Conservation (phyloP, 257 asterid species). For the Scutellaria galericulata region DNA sequence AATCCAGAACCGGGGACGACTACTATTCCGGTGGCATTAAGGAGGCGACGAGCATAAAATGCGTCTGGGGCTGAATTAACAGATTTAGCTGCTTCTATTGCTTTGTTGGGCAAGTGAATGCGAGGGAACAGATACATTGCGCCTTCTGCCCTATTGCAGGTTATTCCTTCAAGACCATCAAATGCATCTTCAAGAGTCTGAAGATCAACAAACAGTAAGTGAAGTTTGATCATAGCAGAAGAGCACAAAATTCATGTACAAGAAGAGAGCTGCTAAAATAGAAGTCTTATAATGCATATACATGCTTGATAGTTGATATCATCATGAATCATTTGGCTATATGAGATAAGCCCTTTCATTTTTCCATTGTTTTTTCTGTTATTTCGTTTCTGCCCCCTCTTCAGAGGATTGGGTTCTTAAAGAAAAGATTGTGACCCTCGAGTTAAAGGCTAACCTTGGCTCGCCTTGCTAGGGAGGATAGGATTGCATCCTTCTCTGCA, state of each 20-base stretch:
- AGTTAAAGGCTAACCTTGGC: slow-evolving; percentile 72
- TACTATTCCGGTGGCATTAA: slow-evolving; percentile 87
- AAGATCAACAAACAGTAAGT: slow-evolving; percentile 1
- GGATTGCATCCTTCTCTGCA: slow-evolving; percentile 81
- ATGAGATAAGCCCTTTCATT: neutral
- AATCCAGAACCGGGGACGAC: slow-evolving; percentile 99
- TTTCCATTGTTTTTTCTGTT: too few species aligned
- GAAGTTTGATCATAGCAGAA: neutral
- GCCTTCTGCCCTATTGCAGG: slow-evolving; percentile 97
- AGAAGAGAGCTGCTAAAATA: neutral
- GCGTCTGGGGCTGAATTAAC: slow-evolving; percentile 77
- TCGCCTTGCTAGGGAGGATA: slow-evolving; percentile 85
- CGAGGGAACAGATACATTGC: slow-evolving; percentile 97
- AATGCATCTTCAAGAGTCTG: slow-evolving; percentile 92
- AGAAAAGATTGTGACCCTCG: slow-evolving; percentile 9
- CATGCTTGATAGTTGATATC: neutral
- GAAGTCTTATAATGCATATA: neutral
- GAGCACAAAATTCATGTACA: neutral
- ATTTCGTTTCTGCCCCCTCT: too few species aligned
- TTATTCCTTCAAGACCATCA: slow-evolving; percentile 82
- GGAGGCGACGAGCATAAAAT: slow-evolving; percentile 74
- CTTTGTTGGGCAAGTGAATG: slow-evolving; percentile 73
- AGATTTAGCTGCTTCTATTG: slow-evolving; percentile 81
- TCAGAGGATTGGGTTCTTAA: neutral
- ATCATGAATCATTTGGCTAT: neutral